Evolutionary conservation across 345 rosid genomes (phyloP).

Genomic region (Toxicodendron radicans): DNA sequence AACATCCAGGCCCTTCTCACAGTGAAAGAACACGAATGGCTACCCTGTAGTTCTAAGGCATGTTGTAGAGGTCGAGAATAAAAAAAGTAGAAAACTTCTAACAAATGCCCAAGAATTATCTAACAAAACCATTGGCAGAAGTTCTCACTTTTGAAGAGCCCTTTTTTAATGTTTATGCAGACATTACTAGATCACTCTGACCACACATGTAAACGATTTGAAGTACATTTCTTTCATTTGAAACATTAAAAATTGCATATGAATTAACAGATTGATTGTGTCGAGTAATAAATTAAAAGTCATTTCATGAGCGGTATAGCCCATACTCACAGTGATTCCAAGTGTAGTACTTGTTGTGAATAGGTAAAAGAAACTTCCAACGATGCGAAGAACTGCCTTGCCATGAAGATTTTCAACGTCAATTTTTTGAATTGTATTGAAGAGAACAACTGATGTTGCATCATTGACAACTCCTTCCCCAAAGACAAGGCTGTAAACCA

Average conservation of each 20-base stretch:
- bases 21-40: neutral
- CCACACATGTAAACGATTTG: neutral
- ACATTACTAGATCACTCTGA: neutral
- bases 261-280: neutral
- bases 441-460: constrained; percentile 84
- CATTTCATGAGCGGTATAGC: neutral
- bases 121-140: neutral
- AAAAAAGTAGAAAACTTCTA: neutral
- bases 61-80: neutral
- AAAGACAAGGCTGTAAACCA: constrained; percentile 82
- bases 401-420: constrained; percentile 50
- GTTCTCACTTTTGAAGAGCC: neutral
- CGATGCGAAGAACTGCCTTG: constrained; percentile 37
- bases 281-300: neutral
- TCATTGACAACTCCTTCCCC: constrained; percentile 98
- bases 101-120: neutral
- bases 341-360: constrained; percentile 78
- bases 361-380: constrained; percentile 70
- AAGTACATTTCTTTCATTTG: neutral
- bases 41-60: neutral
- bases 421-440: constrained; percentile 80
- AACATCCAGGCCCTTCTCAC: neutral
- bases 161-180: neutral
- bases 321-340: constrained; percentile 59
- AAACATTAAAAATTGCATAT: neutral